phyloP scores from a whole-genome alignment of 1,284 basidiomycete species.

The Schizophyllum amplum region DNA sequence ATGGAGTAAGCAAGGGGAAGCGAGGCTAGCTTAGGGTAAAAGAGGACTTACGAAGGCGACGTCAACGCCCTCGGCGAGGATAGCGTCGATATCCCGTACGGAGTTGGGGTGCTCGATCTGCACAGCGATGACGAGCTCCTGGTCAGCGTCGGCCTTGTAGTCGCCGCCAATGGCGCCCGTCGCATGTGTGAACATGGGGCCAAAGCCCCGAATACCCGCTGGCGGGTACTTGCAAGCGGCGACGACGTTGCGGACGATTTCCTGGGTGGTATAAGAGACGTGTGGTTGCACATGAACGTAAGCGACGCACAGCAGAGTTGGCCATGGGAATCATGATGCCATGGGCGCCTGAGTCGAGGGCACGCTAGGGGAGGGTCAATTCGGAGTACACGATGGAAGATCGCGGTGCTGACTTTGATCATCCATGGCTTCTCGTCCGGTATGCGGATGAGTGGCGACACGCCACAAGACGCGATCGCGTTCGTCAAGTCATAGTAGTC shows the following conservation, averaged over 20 bases:
- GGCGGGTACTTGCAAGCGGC: constrained; percentile 21
- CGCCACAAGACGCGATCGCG: constrained; percentile 16
- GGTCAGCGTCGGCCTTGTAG: constrained; percentile 19
- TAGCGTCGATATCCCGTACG: constrained; percentile 18
- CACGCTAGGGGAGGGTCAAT: constrained; percentile 12
- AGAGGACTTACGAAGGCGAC: constrained; percentile 18
- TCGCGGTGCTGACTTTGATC: constrained; percentile 14
- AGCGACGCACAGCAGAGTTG: constrained; percentile 15
- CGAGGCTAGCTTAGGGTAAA: neutral
- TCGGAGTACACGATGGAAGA: neutral
- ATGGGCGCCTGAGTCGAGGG: constrained; percentile 24
- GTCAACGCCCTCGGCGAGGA: constrained; percentile 20
- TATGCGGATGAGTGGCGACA: constrained; percentile 20
- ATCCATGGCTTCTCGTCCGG: constrained; percentile 21
- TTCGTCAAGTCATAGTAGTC: constrained; percentile 20
- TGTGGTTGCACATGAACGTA: neutral
- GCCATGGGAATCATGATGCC: constrained; percentile 25
- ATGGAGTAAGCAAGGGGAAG: neutral
- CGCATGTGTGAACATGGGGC: constrained; percentile 25
- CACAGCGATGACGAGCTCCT: constrained; percentile 18
- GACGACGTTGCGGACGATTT: constrained; percentile 21
- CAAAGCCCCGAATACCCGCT: constrained; percentile 21
- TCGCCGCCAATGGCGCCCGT: constrained; percentile 19
- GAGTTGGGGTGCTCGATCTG: constrained; percentile 24
- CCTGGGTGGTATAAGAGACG: constrained; percentile 7